These are phyloP conservation scores for Przewalskia tangutica DNA, from an alignment of 257 asterid genomes.

Conservation along the genomic window DNA sequence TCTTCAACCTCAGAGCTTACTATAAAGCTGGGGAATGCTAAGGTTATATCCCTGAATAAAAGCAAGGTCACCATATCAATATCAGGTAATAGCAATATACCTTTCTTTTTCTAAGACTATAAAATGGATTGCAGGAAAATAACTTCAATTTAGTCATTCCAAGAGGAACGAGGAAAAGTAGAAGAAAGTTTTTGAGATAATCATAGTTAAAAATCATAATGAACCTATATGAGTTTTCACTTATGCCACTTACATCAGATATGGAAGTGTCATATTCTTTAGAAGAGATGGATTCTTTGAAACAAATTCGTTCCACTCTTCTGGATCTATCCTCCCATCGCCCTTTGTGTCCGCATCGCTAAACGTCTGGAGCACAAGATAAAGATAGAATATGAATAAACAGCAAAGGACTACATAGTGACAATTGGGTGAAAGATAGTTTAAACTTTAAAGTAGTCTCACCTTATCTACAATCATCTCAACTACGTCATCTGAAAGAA, in stretches of 20 bases:
- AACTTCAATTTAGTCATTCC: not conserved
- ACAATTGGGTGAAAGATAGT: not conserved
- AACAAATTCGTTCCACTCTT: constrained; percentile 80
- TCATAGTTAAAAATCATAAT: not conserved
- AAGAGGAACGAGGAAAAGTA: not conserved
- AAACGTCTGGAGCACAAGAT: constrained; percentile 41
- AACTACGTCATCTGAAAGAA: constrained; percentile 63
- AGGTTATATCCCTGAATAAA: constrained; percentile 53
- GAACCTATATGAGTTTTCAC: no score
- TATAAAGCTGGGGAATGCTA: constrained; percentile 77
- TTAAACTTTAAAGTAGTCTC: not conserved
- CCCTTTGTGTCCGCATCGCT: constrained; percentile 60
- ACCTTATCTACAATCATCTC: constrained; percentile 78
- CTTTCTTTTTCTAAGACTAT: not conserved
- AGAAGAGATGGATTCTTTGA: constrained; percentile 71
- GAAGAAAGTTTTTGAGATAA: not conserved
- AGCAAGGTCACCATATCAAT: not conserved
- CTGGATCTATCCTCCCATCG: constrained; percentile 80
- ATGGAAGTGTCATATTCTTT: constrained; percentile 87
- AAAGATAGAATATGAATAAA: not conserved
- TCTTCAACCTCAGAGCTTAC: constrained; percentile 49
- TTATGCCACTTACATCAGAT: constrained; percentile 45
- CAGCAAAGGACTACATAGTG: not conserved
- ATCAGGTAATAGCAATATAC: not conserved
- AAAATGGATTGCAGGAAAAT: not conserved